phyloP scores from a whole-genome alignment of 1,284 basidiomycete genomes.

The Ganoderma sp. region DNA sequence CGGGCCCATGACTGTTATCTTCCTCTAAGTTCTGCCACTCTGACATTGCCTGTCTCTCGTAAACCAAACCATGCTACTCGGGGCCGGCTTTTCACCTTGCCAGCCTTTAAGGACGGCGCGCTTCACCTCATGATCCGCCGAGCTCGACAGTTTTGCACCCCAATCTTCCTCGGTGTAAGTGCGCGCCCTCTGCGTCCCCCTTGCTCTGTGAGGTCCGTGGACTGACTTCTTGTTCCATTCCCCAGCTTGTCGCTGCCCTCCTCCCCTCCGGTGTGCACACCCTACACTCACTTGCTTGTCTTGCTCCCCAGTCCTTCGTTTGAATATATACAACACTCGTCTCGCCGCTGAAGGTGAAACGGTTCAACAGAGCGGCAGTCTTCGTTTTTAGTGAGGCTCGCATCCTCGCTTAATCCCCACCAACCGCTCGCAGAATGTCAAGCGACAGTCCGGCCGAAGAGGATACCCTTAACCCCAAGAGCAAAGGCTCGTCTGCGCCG shows the following conservation, averaged over 20 bases:
- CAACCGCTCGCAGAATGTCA: not conserved
- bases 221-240: not conserved
- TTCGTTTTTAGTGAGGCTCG: not conserved
- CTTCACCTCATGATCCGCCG: not conserved
- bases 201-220: not conserved
- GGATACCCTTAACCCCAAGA: not conserved
- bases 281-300: not conserved
- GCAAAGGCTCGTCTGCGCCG: not conserved
- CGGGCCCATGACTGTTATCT: not conserved
- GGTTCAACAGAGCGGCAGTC: not conserved
- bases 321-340: not conserved
- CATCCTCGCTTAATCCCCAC: not conserved
- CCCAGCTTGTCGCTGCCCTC: not conserved
- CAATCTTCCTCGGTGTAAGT: constrained; percentile 1
- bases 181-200: not conserved
- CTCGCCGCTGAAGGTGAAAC: not conserved
- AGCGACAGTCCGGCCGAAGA: constrained; percentile 12
- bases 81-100: not conserved
- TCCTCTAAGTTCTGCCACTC: constrained; percentile 1
- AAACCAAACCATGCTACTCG: not conserved
- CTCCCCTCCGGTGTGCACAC: not conserved
- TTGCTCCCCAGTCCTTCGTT: not conserved
- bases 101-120: not conserved
- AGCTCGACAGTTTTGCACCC: not conserved
- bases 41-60: not conserved